Evolutionary conservation across 208 protist species (phyloP), one percentile per base, ranked within the genome.

Genomic region (Angomonas desouzai): DNA sequence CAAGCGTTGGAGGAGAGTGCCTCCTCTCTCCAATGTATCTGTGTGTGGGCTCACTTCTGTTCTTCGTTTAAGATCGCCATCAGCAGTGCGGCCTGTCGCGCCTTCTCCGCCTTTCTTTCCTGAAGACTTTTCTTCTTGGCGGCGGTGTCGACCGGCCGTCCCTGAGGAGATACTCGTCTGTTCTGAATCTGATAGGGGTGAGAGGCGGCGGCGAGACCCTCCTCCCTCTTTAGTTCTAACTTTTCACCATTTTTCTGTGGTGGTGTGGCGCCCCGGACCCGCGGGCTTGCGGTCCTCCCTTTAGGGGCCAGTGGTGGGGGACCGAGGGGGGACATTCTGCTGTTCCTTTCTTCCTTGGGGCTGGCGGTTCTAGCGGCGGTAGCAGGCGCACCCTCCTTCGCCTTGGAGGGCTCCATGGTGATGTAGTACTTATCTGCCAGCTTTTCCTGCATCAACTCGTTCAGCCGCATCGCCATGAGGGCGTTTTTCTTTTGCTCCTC

Each of bases 371-470:
- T 62, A 20, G n/a, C 30, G 36, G 36, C 9, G 36, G 36, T 6
- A 40, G n/a, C n/a, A n/a, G n/a, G n/a, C n/a, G n/a, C n/a, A n/a
- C 13, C 1, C 22, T 36, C 6, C 1, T 23, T 4, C 27, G 32
- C 22, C 9, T 53, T 53, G 18, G 4, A 25, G 22, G 9, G 10
- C 3, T 57, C 25, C 28, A 16, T 34, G 51, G 10, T 57, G 28
- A 38, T 66, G 20, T 25, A 23, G 7, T 53, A 30, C 48, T 22
- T 48, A 11, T 55, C 55, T 6, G 16, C 48, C 4, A 22, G 33
- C 18, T 62, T 60, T 40, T 43, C 22, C 27, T 68, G 56, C 23
- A 74, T 29, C 32, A 68, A 62, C 18, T 74, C 68, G 32, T 68
- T 74, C 13, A 74, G 45, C 6, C 55, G 27, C 22, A 64, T 20